A percentile compares a stretch with the other conserved stretches of the same genome.
phyloP scores from a whole-genome alignment of 495 filamentous ascomycete species.

The Clohesyomyces aquaticus region DNA sequence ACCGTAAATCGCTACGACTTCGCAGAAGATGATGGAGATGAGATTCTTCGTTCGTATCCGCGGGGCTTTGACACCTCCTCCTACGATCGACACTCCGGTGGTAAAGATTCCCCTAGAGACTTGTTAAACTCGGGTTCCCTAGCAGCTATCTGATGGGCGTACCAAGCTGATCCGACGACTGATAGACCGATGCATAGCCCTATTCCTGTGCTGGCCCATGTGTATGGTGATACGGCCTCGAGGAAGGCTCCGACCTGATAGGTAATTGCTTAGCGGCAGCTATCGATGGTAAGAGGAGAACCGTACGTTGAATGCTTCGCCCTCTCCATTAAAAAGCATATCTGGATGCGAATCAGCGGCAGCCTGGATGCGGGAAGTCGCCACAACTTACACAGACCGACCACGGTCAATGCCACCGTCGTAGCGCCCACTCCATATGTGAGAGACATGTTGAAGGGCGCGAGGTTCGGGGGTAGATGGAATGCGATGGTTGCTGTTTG shows the following conservation, averaged over 20 bases:
- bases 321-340: constrained; percentile 95
- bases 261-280: constrained; percentile 7
- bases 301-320: constrained; percentile 93
- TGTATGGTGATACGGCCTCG: constrained; percentile 90
- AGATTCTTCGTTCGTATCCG: constrained; percentile 98
- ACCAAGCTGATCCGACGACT: constrained; percentile 97
- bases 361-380: constrained; percentile 19
- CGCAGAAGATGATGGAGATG: constrained; percentile 99
- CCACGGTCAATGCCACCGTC: constrained; percentile 71
- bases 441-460: constrained; percentile 45
- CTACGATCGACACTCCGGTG: constrained; percentile 97
- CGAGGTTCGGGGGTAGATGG: constrained; percentile 1
- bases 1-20: constrained; percentile 99
- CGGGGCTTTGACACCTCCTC: constrained; percentile 92
- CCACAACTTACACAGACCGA: constrained; percentile 78
- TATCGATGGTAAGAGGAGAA: constrained; percentile 18
- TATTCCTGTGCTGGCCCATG: constrained; percentile 90
- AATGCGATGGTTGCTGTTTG: constrained; percentile 17
- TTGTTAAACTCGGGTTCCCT: constrained; percentile 7
- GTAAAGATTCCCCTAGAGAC: constrained; percentile 91
- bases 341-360: constrained; percentile 62
- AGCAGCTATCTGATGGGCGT: constrained; percentile 45
- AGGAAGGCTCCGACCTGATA: constrained; percentile 87
- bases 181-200: constrained; percentile 93
- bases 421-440: constrained; percentile 71